Evolutionary conservation across 1,284 basidiomycete species (phyloP).

Genomic region (Austropuccinia psidii): DNA sequence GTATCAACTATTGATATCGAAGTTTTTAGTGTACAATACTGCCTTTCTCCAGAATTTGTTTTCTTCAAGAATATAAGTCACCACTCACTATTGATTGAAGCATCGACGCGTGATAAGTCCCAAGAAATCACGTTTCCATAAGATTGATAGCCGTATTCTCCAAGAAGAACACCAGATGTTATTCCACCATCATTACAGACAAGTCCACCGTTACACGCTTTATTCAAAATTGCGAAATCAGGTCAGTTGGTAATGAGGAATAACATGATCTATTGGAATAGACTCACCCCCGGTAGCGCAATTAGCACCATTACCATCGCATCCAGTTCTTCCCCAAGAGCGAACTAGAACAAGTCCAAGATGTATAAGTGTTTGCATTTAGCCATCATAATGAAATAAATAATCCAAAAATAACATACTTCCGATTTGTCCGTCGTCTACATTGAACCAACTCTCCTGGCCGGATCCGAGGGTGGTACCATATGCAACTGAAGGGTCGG

Average conservation of each 20-base stretch:
- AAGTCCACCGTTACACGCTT: slow-evolving; percentile 39
- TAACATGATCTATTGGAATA: too few relatives aligned
- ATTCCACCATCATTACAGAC: slow-evolving; percentile 40
- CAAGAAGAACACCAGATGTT: slow-evolving; percentile 36
- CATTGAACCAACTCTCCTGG: not conserved
- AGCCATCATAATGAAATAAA: too few relatives aligned
- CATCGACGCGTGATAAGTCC: slow-evolving; percentile 38
- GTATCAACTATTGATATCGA: slow-evolving; percentile 15
- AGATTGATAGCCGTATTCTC: slow-evolving; percentile 29
- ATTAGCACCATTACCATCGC: slow-evolving; percentile 39
- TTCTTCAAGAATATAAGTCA: too few relatives aligned
- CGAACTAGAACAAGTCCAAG: too few relatives aligned
- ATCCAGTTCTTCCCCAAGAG: slow-evolving; percentile 40
- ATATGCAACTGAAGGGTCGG: slow-evolving; percentile 30
- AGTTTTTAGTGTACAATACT: too few relatives aligned
- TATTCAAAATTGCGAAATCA: too few relatives aligned
- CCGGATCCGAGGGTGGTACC: slow-evolving; percentile 27
- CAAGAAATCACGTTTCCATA: slow-evolving; percentile 36
- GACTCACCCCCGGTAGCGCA: slow-evolving; percentile 26
- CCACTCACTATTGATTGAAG: slow-evolving; percentile 33
- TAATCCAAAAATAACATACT: too few relatives aligned
- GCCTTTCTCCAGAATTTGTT: too few relatives aligned
- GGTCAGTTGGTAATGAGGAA: too few relatives aligned
- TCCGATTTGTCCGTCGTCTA: slow-evolving; percentile 34
- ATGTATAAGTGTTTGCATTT: too few relatives aligned